Conservation (phyloP, 164 flowering plant genomes). For the Piper longum region DNA sequence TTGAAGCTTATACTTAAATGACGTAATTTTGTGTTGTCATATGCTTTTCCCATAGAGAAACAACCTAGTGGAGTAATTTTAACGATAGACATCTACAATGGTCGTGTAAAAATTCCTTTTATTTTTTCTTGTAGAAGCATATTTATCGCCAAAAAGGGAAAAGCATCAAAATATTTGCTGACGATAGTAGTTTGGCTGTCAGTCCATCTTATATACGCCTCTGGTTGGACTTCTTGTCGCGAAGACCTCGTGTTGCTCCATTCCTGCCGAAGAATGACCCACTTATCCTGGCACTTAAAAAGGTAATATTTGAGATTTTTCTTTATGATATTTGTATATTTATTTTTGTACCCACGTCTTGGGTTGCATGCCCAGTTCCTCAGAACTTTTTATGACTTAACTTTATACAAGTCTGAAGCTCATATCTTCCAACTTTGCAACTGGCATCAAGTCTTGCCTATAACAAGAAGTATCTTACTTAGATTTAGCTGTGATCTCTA, state of each 20-base stretch:
- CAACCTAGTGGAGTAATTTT: too few relatives aligned
- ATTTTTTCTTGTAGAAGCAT: slow-evolving; percentile 51
- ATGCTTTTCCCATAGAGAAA: slow-evolving; percentile 2
- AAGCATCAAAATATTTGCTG: slow-evolving; percentile 67
- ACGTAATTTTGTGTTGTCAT: too few relatives aligned
- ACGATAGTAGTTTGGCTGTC: slow-evolving; percentile 68
- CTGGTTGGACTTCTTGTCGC: slow-evolving; percentile 79
- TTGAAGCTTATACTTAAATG: slow-evolving; percentile 27
- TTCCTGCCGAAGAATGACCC: slow-evolving; percentile 78
- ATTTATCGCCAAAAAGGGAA: slow-evolving; percentile 71
- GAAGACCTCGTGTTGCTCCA: slow-evolving; percentile 87
- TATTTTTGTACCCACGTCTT: too few relatives aligned
- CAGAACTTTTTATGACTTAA: too few relatives aligned
- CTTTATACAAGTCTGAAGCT: background rate
- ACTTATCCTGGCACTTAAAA: slow-evolving; percentile 56
- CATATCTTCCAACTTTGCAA: too few relatives aligned
- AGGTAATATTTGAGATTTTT: slow-evolving; percentile 25
- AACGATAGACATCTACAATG: background rate
- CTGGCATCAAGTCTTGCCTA: too few relatives aligned
- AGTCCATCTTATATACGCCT: slow-evolving; percentile 61
- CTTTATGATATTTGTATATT: background rate
- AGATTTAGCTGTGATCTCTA: too few relatives aligned
- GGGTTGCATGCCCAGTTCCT: background rate
- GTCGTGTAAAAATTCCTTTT: background rate
- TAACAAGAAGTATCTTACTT: too few relatives aligned